Evolutionary conservation across 78 protist genomes (phyloP).

Genomic region (Dictyostelium discoideum): dicty_2.7 NC_007089.4:2051501-2052000

Average conservation of each 20-base stretch:
- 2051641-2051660: not conserved
- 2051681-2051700: not conserved
- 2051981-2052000: not conserved
- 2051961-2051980: not conserved
- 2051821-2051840: not conserved
- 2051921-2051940: not conserved
- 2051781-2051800: not conserved
- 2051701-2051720: constrained; percentile 6
- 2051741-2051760: not conserved
- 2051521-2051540: not conserved
- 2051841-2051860: not conserved
- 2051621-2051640: not conserved
- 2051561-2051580: not conserved
- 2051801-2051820: not conserved
- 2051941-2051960: not conserved
- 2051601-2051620: not conserved
- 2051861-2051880: not conserved
- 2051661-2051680: not conserved
- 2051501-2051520: not conserved
- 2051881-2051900: not conserved
- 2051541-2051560: not conserved
- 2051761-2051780: not conserved
- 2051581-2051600: not conserved
- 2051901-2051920: not conserved
- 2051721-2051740: constrained; percentile 4